Evolutionary conservation across 2,329 filamentous ascomycete genomes (phyloP).

Genomic region (Furcasterigmium sp.): DNA sequence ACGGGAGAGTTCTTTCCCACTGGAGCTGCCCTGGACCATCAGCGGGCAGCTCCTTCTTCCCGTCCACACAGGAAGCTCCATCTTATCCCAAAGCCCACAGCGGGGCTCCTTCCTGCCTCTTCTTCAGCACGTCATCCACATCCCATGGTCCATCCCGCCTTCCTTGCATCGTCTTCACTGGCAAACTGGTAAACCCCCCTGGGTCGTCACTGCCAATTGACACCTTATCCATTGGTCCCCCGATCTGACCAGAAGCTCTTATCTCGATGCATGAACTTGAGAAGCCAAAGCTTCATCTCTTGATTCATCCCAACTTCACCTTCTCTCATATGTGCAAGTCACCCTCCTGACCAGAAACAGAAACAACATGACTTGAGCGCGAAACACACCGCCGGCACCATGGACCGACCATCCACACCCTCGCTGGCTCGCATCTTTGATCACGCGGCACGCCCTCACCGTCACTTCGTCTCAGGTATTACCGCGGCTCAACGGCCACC

Average conservation of each 20-base stretch:
- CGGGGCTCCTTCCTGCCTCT: not conserved
- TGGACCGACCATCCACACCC: too few relatives aligned
- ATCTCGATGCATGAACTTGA: not conserved
- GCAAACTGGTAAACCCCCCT: too few relatives aligned
- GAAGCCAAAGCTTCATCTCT: not conserved
- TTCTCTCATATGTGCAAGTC: not conserved
- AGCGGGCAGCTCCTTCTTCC: not conserved
- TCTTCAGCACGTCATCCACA: slow-evolving; percentile 4
- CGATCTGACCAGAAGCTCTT: too few relatives aligned
- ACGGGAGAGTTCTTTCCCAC: not conserved
- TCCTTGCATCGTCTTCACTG: too few relatives aligned
- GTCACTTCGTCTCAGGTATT: too few relatives aligned
- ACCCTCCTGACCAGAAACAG: not conserved
- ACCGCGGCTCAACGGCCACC: too few relatives aligned
- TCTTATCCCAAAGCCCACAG: slow-evolving; percentile 1
- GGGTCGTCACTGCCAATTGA: too few relatives aligned
- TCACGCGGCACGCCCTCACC: too few relatives aligned
- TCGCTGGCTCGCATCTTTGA: too few relatives aligned
- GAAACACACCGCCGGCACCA: not conserved
- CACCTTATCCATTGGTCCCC: too few relatives aligned
- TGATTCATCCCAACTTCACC: not conserved
- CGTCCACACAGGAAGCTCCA: slow-evolving; percentile 2
- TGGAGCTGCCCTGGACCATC: not conserved
- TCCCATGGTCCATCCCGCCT: not conserved
- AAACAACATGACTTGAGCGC: not conserved